A percentile compares a stretch with the other conserved stretches of the same genome.
These are phyloP conservation scores for Malassezia obtusa DNA, from an alignment of 1,284 basidiomycete genomes.

Conservation along the genomic window DNA sequence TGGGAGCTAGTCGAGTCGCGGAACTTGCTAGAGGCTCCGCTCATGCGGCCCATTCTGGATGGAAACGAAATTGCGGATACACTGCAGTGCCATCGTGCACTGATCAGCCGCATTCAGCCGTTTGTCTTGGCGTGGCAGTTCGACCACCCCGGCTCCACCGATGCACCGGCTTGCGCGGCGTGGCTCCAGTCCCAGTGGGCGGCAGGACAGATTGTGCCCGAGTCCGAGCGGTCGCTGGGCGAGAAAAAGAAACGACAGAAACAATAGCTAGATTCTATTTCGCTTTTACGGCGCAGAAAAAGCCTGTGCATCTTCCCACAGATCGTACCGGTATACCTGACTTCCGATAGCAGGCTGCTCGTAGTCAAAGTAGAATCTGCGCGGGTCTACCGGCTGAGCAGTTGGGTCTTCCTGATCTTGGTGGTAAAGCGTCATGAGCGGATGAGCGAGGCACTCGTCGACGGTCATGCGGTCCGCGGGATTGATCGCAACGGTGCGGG, in stretches of 20 bases:
- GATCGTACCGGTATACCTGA: constrained; percentile 32
- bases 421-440: constrained; percentile 41
- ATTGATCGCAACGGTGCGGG: constrained; percentile 67
- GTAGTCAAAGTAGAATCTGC: constrained; percentile 37
- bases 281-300: not conserved
- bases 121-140: constrained; percentile 38
- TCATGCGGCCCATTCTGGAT: constrained; percentile 29
- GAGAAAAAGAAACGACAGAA: not conserved
- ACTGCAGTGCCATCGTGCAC: constrained; percentile 22
- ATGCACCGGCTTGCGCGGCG: constrained; percentile 15
- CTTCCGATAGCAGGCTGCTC: constrained; percentile 27
- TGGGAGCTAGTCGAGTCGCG: constrained; percentile 21
- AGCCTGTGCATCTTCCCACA: constrained; percentile 34
- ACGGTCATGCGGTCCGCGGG: constrained; percentile 40
- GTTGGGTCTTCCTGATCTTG: constrained; percentile 41
- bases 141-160: constrained; percentile 3
- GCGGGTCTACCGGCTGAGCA: constrained; percentile 26
- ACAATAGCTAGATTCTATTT: not conserved
- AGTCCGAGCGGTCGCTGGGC: constrained; percentile 19
- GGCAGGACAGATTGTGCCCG: constrained; percentile 28
- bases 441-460: constrained; percentile 42
- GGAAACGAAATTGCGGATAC: constrained; percentile 28
- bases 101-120: constrained; percentile 29
- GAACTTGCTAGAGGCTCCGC: constrained; percentile 17
- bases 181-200: constrained; percentile 34